Percentiles rank a stretch among this genome's conserved stretches.
Conservation (phyloP, 306 rosid genomes). For the Cercis canadensis region DNA sequence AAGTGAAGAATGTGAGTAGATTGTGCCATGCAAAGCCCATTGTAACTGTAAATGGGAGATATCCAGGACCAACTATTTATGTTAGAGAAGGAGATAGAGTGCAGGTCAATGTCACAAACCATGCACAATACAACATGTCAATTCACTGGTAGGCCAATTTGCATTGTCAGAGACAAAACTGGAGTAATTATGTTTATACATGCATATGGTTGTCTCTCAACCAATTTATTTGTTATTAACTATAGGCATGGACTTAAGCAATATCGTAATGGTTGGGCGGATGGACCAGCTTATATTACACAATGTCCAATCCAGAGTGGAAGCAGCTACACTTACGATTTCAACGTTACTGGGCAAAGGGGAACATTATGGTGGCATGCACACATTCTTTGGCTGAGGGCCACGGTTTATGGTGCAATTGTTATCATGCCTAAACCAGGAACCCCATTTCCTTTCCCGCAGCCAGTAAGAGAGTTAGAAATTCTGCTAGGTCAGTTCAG, state of each 20-base stretch:
- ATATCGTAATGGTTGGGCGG: conserved; percentile 83
- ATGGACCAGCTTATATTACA: conserved; percentile 83
- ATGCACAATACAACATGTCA: conserved; percentile 76
- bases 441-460: conserved; percentile 71
- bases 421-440: conserved; percentile 81
- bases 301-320: conserved; percentile 82
- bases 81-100: conserved; percentile 81
- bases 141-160: conserved; percentile 69
- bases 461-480: conserved; percentile 66
- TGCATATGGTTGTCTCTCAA: conserved; percentile 16
- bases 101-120: conserved; percentile 76
- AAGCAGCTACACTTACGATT: conserved; percentile 69
- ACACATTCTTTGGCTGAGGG: conserved; percentile 84
- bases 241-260: conserved; percentile 83
- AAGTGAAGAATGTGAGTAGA: conserved; percentile 84
- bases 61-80: conserved; percentile 79
- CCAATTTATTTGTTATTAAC: not conserved
- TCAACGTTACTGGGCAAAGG: conserved; percentile 85
- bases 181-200: not conserved
- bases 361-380: conserved; percentile 96
- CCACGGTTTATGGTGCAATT: conserved; percentile 86
- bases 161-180: not conserved
- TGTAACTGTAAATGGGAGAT: conserved; percentile 81
- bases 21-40: conserved; percentile 86
- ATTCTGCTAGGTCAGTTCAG: conserved; percentile 55